phyloP scores from a whole-genome alignment of 1,139 yeast genomes.

The Torulaspora pretoriensis region DNA sequence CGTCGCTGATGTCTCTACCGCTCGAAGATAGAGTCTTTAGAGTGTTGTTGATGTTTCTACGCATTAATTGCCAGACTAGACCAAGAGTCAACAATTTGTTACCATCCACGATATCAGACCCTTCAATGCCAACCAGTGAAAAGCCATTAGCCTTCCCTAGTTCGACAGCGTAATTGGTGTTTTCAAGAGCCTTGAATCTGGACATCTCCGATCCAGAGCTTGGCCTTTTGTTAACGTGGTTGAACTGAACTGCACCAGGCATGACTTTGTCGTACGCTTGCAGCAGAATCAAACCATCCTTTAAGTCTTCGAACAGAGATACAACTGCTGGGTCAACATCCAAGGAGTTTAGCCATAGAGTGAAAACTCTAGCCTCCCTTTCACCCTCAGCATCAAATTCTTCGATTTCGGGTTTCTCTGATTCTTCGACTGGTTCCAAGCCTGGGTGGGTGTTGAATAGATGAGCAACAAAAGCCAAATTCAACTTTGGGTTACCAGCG shows the following conservation, averaged over 20 bases:
- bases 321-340: conserved; percentile 96
- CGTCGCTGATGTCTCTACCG: conserved; percentile 72
- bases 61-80: conserved; percentile 98
- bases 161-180: conserved; percentile 93
- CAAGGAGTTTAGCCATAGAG: conserved; percentile 92
- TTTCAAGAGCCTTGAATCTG: conserved; percentile 92
- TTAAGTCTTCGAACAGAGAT: conserved; percentile 86
- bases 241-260: conserved; percentile 83
- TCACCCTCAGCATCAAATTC: conserved; percentile 99
- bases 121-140: conserved; percentile 96
- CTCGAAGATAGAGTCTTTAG: conserved; percentile 66
- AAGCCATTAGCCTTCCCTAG: conserved; percentile 89
- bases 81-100: conserved; percentile 84
- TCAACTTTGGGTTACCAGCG: conserved; percentile 94
- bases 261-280: conserved; percentile 95
- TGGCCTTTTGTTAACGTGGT: conserved; percentile 80
- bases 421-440: conserved; percentile 89
- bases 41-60: conserved; percentile 86
- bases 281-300: conserved; percentile 82
- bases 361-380: conserved; percentile 97
- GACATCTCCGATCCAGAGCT: conserved; percentile 66
- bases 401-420: conserved; percentile 79
- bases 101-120: conserved; percentile 95
- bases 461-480: conserved; percentile 95
- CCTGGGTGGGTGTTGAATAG: conserved; percentile 96